Base-by-base conservation (phyloP, 306 rosid species). In the Fagus crenata region DNA sequence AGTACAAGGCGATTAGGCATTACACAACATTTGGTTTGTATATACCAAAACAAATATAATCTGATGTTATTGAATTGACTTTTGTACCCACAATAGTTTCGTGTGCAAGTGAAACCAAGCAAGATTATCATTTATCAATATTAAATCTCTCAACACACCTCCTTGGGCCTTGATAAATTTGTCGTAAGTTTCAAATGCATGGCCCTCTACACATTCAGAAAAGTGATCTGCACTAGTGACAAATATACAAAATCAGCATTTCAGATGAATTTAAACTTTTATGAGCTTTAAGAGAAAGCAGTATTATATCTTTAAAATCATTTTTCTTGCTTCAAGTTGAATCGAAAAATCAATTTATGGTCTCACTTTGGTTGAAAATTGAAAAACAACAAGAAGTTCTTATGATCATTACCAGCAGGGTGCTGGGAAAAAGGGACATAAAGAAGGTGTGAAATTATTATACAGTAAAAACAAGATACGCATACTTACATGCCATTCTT, bases 401-500 rank as follows among this genome's bases (percentile, higher is more conserved):
- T 5, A 53, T 3, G 53, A 77, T 32, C 41, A 72, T 2, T 42
- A 78, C 56, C 71, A 80, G 72, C 5, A 69, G 7, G 59, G 9
- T n/a, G 18, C 31, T 31, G 13, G 8, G 13, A 58, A 6, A 28
- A 54, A 53, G 64, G 46, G 35, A 22, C 35, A 40, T 15, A 53
- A 46, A 4, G 67, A 69, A 68, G 75, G 76, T 9, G 15, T 49
- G 39, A 7, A 78, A 81, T 35, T 72, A 67, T 12, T 53, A 31
- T 53, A 58, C 49, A 53, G 43, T 49, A 72, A 65, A 79, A 69
- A 64, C 53, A 49, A 79, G 67, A 77, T 39, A 68, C 49, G 49
- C 49, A 72, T 64, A 89, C 99, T 91, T 82, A 92, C 99, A 95
- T 71, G 99, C 98, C 99, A 95, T 95, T 86, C 99, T 88, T 33